Base-by-base conservation (phyloP, 306 rosid species). In the Citrullus mucosospermus region DNA sequence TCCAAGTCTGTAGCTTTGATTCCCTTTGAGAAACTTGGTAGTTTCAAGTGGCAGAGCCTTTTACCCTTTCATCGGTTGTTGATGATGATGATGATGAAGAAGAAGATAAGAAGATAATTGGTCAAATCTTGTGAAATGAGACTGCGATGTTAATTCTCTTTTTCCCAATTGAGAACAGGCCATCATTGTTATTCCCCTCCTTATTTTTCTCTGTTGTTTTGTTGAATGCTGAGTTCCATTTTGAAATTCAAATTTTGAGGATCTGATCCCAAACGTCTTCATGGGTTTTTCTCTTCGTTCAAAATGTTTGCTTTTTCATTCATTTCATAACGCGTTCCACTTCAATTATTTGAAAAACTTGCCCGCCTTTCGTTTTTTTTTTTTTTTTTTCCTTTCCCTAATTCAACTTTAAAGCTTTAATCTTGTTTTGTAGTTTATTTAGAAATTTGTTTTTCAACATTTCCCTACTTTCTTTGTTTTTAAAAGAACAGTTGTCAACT, bases 101-200 rank as follows among this genome's bases (percentile, higher is more conserved):
- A 51, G 44, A 69, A 55, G 56, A 69, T 11, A 69, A 44, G 17
- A 69, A 66, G 36, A 69, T 22, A 43, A 53, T 73, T 7, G 30
- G 38, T 46, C 4, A 5, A 46, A 73, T 73, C 46, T 73, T 73
- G 30, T 50, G 44, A 73, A 73, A 73, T 73, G 78, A 53, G 46
- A 73, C 78, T 73, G 48, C 46, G 62, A 73, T 36, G 30, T 72
- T 72, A 71, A 73, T 73, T 73, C 78, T 73, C 78, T 53, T 73
- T 73, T 73, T 51, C 61, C 78, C 78, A 73, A 73, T 73, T 51
- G 78, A 73, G 62, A 73, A 73, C 62, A 28, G 43, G 43, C 43
- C 28, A 50, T 50, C 50, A 8, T 25, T 50, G 43, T 50, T 28
- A 48, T 30, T 15, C 58, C 22, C 38, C 1, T 17, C 50, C 8